Percentiles rank a stretch among this genome's conserved stretches.
These are phyloP conservation scores for Jaenimonas drosophilae DNA, from an alignment of 208 protist genomes.

Conservation along the genomic window DNA sequence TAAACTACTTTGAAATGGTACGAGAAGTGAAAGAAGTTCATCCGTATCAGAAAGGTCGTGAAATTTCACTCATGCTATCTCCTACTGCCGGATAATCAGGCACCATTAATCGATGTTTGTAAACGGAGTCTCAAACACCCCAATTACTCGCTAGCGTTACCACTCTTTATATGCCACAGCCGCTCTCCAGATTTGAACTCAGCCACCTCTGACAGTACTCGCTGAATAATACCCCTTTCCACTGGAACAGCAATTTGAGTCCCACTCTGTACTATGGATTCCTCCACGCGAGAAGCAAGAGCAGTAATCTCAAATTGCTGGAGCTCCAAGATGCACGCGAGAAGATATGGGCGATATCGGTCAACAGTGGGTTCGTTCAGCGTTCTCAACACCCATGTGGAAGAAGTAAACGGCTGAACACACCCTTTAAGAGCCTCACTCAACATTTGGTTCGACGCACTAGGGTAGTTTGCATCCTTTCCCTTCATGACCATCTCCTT, in stretches of 20 bases:
- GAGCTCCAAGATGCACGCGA: constrained; percentile 44
- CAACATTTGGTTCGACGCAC: constrained; percentile 71
- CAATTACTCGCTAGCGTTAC: constrained; percentile 15
- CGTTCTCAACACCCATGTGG: constrained; percentile 71
- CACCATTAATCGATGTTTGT: too few relatives aligned
- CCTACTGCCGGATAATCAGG: too few relatives aligned
- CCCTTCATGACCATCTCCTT: constrained; percentile 71
- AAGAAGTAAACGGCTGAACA: constrained; percentile 65
- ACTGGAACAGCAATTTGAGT: constrained; percentile 1
- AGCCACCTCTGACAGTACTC: constrained; percentile 62
- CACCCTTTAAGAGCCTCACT: constrained; percentile 45
- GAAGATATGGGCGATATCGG: constrained; percentile 53
- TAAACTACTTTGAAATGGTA: too few relatives aligned
- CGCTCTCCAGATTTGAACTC: constrained; percentile 52
- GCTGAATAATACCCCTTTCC: constrained; percentile 21
- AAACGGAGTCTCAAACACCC: too few relatives aligned
- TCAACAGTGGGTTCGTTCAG: constrained; percentile 60
- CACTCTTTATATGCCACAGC: constrained; percentile 73
- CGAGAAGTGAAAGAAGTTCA: too few relatives aligned
- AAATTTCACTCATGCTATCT: too few relatives aligned
- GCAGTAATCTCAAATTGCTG: constrained; percentile 44
- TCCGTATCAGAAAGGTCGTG: too few relatives aligned
- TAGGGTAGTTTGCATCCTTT: constrained; percentile 46
- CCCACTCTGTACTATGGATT: constrained; percentile 3
- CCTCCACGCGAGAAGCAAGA: constrained; percentile 19